Conservation (phyloP, 345 rosid genomes). For the Eucalyptus leucophloia region DNA sequence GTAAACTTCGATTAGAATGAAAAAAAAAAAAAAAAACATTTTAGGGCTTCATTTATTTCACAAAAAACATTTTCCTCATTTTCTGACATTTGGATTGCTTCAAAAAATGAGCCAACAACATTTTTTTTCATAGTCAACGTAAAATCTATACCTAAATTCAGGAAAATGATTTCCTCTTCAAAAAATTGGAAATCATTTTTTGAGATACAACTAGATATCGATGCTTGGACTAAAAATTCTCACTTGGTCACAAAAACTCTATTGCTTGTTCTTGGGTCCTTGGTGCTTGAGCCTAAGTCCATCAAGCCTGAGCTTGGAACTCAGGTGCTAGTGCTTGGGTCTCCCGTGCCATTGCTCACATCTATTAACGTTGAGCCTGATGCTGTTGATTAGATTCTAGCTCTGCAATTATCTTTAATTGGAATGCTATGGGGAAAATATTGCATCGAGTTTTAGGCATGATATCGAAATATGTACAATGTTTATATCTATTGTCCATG, state of each 20-base stretch:
- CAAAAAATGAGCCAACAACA: too few species aligned
- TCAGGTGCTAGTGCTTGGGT: too few species aligned
- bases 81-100: too few species aligned
- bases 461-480: background rate
- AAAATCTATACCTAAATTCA: background rate
- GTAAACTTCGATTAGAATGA: background rate
- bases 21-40: too few species aligned
- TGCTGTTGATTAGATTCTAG: too few species aligned
- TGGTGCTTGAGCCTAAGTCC: background rate
- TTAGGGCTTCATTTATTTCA: background rate
- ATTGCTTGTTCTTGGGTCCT: background rate
- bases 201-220: too few species aligned
- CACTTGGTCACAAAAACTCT: background rate
- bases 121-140: too few species aligned
- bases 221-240: too few species aligned
- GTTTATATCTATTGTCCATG: background rate
- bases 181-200: background rate
- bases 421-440: background rate
- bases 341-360: rapidly evolving
- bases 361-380: too few species aligned
- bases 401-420: background rate
- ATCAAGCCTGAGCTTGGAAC: background rate
- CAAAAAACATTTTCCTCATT: too few species aligned
- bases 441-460: background rate
- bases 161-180: background rate